Percentiles rank a stretch among this genome's conserved stretches.
Conservation (phyloP, 192 early-diverging fungal species). For the Pilobolus umbonatus region DNA sequence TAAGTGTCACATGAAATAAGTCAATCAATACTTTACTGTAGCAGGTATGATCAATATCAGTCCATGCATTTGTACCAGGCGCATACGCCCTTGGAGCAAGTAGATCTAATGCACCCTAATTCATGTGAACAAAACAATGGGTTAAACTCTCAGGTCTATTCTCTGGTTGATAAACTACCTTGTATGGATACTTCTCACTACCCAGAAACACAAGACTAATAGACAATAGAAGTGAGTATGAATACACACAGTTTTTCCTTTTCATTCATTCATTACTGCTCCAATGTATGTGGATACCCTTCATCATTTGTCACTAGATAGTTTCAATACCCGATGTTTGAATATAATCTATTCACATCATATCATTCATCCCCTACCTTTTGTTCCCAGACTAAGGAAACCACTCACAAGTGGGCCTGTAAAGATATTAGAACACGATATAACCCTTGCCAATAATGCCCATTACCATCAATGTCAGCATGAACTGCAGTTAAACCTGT, state of each 20-base stretch:
- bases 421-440: background rate
- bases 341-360: background rate
- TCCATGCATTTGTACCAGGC: conserved; percentile 63
- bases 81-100: conserved; percentile 53
- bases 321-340: background rate
- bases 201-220: conserved; percentile 54
- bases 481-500: conserved; percentile 50
- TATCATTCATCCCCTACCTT: conserved; percentile 35
- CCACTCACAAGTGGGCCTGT: conserved; percentile 51
- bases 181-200: conserved; percentile 52
- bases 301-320: conserved; percentile 45
- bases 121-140: background rate
- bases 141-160: background rate
- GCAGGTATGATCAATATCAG: conserved; percentile 50
- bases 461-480: conserved; percentile 45
- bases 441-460: background rate
- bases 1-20: background rate
- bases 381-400: conserved; percentile 49
- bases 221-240: background rate
- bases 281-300: conserved; percentile 52
- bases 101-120: conserved; percentile 50
- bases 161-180: background rate
- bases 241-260: background rate
- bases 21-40: conserved; percentile 30
- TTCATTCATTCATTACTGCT: conserved; percentile 39